These are phyloP conservation scores for Rubus parviflorus DNA, from an alignment of 306 rosid species.

Conservation along the genomic window DNA sequence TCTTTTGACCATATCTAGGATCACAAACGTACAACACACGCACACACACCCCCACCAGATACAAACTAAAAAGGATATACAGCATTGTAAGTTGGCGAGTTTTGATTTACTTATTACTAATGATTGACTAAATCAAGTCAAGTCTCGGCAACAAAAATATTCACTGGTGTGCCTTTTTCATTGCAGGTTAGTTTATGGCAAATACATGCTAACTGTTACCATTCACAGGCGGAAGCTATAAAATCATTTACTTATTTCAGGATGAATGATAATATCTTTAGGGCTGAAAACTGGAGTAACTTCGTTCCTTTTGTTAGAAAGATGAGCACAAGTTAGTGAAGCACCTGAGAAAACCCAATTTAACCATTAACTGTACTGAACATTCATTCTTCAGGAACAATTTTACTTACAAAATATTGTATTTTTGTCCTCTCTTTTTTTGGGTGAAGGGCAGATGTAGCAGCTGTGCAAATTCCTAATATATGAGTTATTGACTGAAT, in stretches of 20 bases:
- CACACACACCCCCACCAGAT: too few relatives aligned
- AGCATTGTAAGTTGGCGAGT: neutral
- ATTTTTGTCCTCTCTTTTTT: neutral
- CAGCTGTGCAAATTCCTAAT: neutral
- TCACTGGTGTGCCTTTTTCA: neutral
- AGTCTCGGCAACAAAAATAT: neutral
- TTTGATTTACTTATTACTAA: neutral
- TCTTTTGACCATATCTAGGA: neutral
- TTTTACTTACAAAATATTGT: neutral
- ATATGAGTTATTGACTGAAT: neutral
- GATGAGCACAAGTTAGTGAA: slow-evolving; percentile 27
- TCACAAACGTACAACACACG: neutral
- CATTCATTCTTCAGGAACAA: neutral
- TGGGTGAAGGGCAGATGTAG: neutral
- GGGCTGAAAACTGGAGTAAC: slow-evolving; percentile 38
- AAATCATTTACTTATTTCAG: slow-evolving; percentile 39
- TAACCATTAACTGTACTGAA: slow-evolving; percentile 8
- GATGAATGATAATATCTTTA: slow-evolving; percentile 32
- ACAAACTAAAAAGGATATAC: neutral
- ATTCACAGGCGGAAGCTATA: slow-evolving; percentile 29
- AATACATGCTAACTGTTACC: slow-evolving; percentile 36
- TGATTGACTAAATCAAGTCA: neutral
- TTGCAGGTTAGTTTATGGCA: slow-evolving; percentile 42
- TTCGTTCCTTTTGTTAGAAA: slow-evolving; percentile 34
- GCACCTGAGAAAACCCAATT: neutral